Conservation (phyloP, 495 filamentous ascomycete species). For the Aspergillus cavernicola region DNA sequence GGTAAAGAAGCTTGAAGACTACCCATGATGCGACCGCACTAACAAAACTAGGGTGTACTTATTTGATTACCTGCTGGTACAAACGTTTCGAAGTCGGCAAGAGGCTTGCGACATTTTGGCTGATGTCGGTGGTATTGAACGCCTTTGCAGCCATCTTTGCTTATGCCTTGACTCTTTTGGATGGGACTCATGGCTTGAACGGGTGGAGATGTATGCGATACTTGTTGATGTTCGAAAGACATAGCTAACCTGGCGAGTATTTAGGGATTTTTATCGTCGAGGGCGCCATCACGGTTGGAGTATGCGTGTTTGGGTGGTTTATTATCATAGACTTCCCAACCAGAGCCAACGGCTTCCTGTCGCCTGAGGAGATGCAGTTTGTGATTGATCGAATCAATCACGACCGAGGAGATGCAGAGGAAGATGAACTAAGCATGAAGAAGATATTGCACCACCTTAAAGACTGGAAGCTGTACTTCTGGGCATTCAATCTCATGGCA, state of each 20-base stretch:
- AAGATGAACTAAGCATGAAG: slow-evolving; percentile 1
- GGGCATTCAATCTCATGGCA: slow-evolving; percentile 18
- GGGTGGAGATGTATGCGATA: slow-evolving; percentile 13
- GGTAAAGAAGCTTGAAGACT: neutral
- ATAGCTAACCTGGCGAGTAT: neutral
- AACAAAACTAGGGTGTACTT: slow-evolving; percentile 11
- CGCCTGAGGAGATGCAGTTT: slow-evolving; percentile 13
- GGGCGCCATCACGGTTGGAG: slow-evolving; percentile 14
- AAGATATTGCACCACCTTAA: slow-evolving; percentile 16
- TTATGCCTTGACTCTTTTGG: slow-evolving; percentile 13
- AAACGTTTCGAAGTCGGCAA: slow-evolving; percentile 17
- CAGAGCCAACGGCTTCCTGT: slow-evolving; percentile 11
- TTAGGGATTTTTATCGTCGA: slow-evolving; percentile 18
- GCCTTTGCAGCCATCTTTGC: slow-evolving; percentile 15
- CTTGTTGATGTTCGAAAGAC: neutral
- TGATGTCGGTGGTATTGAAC: slow-evolving; percentile 15
- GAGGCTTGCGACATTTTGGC: slow-evolving; percentile 14
- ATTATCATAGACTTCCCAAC: slow-evolving; percentile 16
- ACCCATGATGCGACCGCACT: too few relatives aligned
- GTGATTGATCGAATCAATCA: slow-evolving; percentile 16
- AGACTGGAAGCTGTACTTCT: slow-evolving; percentile 16
- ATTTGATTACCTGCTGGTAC: slow-evolving; percentile 19
- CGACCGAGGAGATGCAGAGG: slow-evolving; percentile 14
- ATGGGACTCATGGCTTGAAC: slow-evolving; percentile 7
- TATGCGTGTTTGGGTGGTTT: slow-evolving; percentile 13